Percentiles rank a stretch among this genome's conserved stretches.
Conservation (phyloP, 2,329 filamentous ascomycete species). For the Beauveria pseudobassiana region DNA sequence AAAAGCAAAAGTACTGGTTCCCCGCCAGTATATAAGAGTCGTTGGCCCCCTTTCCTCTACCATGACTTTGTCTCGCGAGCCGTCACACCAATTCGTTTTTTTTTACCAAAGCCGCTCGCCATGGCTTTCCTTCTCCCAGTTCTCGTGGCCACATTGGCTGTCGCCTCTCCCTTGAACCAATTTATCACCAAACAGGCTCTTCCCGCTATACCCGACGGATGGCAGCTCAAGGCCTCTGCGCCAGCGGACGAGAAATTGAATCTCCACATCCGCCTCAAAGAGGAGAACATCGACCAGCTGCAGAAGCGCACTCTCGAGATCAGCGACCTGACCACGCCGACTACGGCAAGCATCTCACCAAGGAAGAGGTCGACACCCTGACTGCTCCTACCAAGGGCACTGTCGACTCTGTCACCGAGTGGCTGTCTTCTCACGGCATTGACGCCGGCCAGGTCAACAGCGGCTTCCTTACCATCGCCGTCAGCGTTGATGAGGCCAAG, state of each 20-base stretch:
- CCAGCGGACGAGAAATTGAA: constrained; percentile 2
- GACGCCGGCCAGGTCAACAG: constrained; percentile 5
- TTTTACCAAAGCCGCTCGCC: neutral
- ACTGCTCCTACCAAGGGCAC: constrained; percentile 10
- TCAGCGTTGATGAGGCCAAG: constrained; percentile 7
- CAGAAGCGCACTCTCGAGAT: constrained; percentile 7
- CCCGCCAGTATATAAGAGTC: neutral
- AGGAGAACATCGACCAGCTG: constrained; percentile 12
- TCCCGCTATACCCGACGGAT: neutral
- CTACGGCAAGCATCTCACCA: constrained; percentile 14
- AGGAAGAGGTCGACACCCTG: constrained; percentile 12
- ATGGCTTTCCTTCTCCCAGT: constrained; percentile 9
- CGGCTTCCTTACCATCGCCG: neutral
- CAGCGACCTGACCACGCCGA: constrained; percentile 10
- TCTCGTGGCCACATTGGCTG: constrained; percentile 11
- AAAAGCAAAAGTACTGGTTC: neutral
- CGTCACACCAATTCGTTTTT: neutral
- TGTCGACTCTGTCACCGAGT: constrained; percentile 9
- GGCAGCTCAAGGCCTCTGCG: constrained; percentile 4
- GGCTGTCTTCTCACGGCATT: constrained; percentile 10
- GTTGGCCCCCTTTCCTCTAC: neutral
- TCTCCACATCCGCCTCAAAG: constrained; percentile 12
- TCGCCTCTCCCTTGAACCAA: constrained; percentile 6
- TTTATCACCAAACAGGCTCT: constrained; percentile 11
- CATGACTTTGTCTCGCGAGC: neutral